Evolutionary conservation across 2,329 filamentous ascomycete genomes (phyloP).

Genomic region (Fusarium buxicola): DNA sequence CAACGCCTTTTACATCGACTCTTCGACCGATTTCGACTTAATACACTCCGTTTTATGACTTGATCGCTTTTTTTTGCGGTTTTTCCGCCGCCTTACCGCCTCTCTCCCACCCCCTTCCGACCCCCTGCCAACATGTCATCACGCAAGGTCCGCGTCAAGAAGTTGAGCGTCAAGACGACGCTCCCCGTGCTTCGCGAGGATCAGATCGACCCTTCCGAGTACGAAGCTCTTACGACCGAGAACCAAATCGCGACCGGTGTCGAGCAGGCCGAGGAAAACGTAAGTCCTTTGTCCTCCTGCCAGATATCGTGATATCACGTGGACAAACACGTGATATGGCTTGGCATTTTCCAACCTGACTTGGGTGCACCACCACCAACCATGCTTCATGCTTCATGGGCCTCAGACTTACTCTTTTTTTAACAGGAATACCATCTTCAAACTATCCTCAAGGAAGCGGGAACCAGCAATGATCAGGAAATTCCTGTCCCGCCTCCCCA

Average conservation of each 20-base stretch:
- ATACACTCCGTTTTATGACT: slow-evolving; percentile 69
- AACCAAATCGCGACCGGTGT: slow-evolving; percentile 94
- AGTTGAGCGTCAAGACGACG: slow-evolving; percentile 90
- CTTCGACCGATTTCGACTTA: slow-evolving; percentile 61
- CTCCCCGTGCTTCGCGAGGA: slow-evolving; percentile 89
- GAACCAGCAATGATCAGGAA: slow-evolving; percentile 68
- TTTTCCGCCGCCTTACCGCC: slow-evolving; percentile 64
- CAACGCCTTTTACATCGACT: slow-evolving; percentile 64
- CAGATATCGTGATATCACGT: slow-evolving; percentile 60
- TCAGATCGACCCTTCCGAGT: slow-evolving; percentile 87
- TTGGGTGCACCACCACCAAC: slow-evolving; percentile 34
- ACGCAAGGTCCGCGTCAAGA: slow-evolving; percentile 84
- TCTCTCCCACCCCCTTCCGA: slow-evolving; percentile 52
- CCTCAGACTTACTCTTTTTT: slow-evolving; percentile 47
- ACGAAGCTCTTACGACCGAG: slow-evolving; percentile 86
- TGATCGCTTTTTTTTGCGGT: slow-evolving; percentile 73
- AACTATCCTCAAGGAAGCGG: slow-evolving; percentile 73
- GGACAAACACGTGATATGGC: slow-evolving; percentile 57
- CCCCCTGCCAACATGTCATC: slow-evolving; percentile 67
- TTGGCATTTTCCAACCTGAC: slow-evolving; percentile 4
- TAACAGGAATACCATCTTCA: slow-evolving; percentile 93
- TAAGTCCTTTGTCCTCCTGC: slow-evolving; percentile 66
- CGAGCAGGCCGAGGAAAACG: slow-evolving; percentile 96
- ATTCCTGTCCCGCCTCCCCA: slow-evolving; percentile 74
- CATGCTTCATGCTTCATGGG: not conserved